Evolutionary conservation across 768 basidiomycete species (phyloP).

Genomic region (Mycena leptocephala): DNA sequence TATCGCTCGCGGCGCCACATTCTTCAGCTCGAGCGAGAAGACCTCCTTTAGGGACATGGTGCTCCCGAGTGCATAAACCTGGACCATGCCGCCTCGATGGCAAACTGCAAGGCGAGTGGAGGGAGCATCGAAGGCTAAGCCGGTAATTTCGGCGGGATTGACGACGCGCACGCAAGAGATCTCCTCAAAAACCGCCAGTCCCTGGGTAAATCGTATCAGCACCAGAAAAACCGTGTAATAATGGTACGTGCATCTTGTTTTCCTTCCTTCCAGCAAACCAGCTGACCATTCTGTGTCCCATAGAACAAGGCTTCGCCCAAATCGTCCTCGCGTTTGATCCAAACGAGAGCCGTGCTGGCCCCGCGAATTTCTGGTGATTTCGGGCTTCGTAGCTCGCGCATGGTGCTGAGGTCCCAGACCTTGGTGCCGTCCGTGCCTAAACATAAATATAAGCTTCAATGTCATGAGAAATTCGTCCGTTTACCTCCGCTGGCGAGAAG

Average conservation of each 20-base stretch:
- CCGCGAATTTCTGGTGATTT: slow-evolving; percentile 18
- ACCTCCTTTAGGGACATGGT: slow-evolving; percentile 30
- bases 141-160: slow-evolving; percentile 35
- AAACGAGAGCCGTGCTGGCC: slow-evolving; percentile 33
- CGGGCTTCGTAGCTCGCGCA: slow-evolving; percentile 18
- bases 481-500: slow-evolving; percentile 32
- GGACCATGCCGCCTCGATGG: slow-evolving; percentile 36
- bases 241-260: slow-evolving; percentile 21
- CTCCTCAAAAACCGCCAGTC: slow-evolving; percentile 23
- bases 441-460: neutral
- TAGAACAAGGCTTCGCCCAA: slow-evolving; percentile 30
- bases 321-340: slow-evolving; percentile 37
- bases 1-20: slow-evolving; percentile 35
- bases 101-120: slow-evolving; percentile 36
- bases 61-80: slow-evolving; percentile 30
- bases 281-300: slow-evolving; percentile 35
- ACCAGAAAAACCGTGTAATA: slow-evolving; percentile 9
- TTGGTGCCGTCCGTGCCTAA: slow-evolving; percentile 32
- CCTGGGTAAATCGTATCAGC: slow-evolving; percentile 4
- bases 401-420: slow-evolving; percentile 26
- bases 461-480: neutral
- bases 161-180: neutral
- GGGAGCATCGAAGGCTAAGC: slow-evolving; percentile 36
- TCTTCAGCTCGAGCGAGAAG: slow-evolving; percentile 30
- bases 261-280: slow-evolving; percentile 35